phyloP scores from a whole-genome alignment of 2,329 filamentous ascomycete genomes.

The Pyrenophora tritici-repentis region DNA sequence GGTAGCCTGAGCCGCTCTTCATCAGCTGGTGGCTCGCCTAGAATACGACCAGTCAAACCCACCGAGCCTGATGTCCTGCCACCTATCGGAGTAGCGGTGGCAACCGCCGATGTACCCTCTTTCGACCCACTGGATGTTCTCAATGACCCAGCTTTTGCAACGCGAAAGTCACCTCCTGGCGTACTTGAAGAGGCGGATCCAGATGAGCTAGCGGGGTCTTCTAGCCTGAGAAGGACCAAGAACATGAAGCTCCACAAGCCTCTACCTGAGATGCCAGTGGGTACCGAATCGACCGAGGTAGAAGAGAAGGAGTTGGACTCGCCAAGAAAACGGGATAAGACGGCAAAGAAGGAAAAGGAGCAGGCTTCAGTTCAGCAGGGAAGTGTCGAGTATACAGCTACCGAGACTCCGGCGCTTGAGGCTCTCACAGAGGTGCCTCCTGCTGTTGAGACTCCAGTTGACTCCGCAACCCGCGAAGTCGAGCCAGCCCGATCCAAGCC shows the following conservation, averaged over 20 bases:
- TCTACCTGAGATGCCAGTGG: slow-evolving; percentile 12
- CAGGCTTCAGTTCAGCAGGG: slow-evolving; percentile 32
- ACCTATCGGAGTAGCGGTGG: slow-evolving; percentile 42
- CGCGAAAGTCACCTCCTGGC: slow-evolving; percentile 38
- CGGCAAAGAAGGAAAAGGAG: slow-evolving; percentile 39
- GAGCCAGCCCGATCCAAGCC: slow-evolving; percentile 17
- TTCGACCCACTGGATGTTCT: slow-evolving; percentile 46
- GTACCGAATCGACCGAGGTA: background rate
- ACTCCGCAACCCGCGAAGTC: slow-evolving; percentile 25
- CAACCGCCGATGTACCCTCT: slow-evolving; percentile 40
- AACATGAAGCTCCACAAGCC: slow-evolving; percentile 48
- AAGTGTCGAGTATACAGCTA: slow-evolving; percentile 34
- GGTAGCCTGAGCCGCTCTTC: slow-evolving; percentile 36
- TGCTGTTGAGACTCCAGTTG: slow-evolving; percentile 39
- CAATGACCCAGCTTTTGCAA: slow-evolving; percentile 45
- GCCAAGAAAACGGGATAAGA: slow-evolving; percentile 34
- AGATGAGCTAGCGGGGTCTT: slow-evolving; percentile 42
- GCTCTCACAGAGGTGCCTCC: slow-evolving; percentile 37
- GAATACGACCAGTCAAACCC: slow-evolving; percentile 21
- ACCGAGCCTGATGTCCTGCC: slow-evolving; percentile 34
- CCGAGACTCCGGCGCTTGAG: slow-evolving; percentile 42
- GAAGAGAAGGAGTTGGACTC: slow-evolving; percentile 9
- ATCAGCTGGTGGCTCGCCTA: slow-evolving; percentile 36
- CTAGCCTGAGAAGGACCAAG: slow-evolving; percentile 54
- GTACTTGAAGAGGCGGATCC: slow-evolving; percentile 45